Evolutionary conservation across 192 early-diverging fungal species (phyloP).

Genomic region (Coemansia sp.): DNA sequence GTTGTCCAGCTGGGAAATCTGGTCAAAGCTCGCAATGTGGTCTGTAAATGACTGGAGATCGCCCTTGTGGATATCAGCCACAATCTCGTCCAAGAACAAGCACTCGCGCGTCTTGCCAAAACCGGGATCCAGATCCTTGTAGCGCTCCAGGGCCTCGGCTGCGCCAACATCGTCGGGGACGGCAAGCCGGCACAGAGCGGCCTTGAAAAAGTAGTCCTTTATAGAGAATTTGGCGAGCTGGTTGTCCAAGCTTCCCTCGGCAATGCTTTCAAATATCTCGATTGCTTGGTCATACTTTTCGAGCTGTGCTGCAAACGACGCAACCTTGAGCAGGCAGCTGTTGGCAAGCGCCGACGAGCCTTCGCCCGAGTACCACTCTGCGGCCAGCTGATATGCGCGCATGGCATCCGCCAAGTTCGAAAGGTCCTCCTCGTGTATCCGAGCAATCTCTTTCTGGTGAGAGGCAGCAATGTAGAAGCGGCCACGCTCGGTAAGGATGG

Average conservation of each 20-base stretch:
- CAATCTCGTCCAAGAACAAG: conserved; percentile 67
- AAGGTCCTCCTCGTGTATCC: conserved; percentile 84
- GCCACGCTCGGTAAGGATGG: conserved; percentile 78
- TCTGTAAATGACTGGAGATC: conserved; percentile 84
- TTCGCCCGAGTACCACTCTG: conserved; percentile 90
- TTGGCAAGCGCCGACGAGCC: conserved; percentile 89
- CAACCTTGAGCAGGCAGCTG: conserved; percentile 89
- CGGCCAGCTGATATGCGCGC: conserved; percentile 85
- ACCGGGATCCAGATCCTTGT: conserved; percentile 82
- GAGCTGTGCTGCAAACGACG: conserved; percentile 82
- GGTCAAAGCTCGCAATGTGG: conserved; percentile 78
- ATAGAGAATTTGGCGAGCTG: conserved; percentile 93
- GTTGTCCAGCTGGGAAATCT: conserved; percentile 85
- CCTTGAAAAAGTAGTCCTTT: conserved; percentile 96
- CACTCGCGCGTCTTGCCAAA: conserved; percentile 86
- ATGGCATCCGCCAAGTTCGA: conserved; percentile 75
- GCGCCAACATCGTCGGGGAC: conserved; percentile 75
- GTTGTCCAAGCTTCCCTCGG: conserved; percentile 78
- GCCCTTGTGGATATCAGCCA: conserved; percentile 69
- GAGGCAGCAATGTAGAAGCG: conserved; percentile 86
- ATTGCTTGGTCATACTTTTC: conserved; percentile 88
- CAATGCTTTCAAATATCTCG: conserved; percentile 86
- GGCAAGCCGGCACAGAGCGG: conserved; percentile 86
- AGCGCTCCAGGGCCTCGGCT: conserved; percentile 72
- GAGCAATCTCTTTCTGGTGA: conserved; percentile 92